phyloP scores from a whole-genome alignment of 208 protist genomes.

The Leishmania aethiopica region DNA sequence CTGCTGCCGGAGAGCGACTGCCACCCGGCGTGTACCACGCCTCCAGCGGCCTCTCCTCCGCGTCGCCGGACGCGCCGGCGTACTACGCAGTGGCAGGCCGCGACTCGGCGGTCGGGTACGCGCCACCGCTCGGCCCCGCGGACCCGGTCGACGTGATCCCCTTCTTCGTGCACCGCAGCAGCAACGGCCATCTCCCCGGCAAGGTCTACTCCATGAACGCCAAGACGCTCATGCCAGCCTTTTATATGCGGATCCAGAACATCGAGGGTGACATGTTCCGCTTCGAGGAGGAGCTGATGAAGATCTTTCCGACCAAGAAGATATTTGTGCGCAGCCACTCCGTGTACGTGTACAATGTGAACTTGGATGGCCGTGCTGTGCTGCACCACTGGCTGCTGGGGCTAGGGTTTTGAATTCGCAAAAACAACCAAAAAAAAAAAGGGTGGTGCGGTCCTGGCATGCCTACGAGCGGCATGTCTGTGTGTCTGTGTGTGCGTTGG shows the following conservation, averaged over 20 bases:
- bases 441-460: not conserved
- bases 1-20: slow-evolving; percentile 6
- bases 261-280: slow-evolving; percentile 83
- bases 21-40: slow-evolving; percentile 30
- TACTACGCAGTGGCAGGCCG: slow-evolving; percentile 57
- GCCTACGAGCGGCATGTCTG: not conserved
- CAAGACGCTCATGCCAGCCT: slow-evolving; percentile 77
- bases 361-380: slow-evolving; percentile 65
- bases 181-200: slow-evolving; percentile 75
- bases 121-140: slow-evolving; percentile 75
- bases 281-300: slow-evolving; percentile 90
- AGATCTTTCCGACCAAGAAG: slow-evolving; percentile 91
- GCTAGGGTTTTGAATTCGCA: slow-evolving; percentile 69
- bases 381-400: slow-evolving; percentile 89
- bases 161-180: slow-evolving; percentile 85
- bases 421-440: no score
- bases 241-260: slow-evolving; percentile 65
- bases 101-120: slow-evolving; percentile 68
- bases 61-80: slow-evolving; percentile 3
- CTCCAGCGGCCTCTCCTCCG: not conserved
- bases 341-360: slow-evolving; percentile 86
- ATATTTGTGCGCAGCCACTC: slow-evolving; percentile 76
- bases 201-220: slow-evolving; percentile 75
- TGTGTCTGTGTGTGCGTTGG: not conserved
- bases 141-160: slow-evolving; percentile 77